Evolutionary conservation across 2,329 filamentous ascomycete species (phyloP), one percentile per base, ranked within the genome.

Genomic region (Pseudocercospora eumusae): DNA sequence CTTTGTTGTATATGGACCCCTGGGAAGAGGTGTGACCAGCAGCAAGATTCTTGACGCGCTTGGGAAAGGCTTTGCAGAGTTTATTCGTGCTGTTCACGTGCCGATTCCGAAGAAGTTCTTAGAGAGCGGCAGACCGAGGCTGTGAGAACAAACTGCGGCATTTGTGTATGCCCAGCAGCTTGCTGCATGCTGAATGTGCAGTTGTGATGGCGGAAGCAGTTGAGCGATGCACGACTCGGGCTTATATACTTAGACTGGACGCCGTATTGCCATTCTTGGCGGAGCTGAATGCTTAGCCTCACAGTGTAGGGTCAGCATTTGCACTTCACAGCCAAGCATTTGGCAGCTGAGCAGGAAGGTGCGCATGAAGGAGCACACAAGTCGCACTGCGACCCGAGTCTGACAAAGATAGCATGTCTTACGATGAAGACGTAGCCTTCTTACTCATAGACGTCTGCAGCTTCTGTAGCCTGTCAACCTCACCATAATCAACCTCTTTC

Each of bases 1-100:
- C 65, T 78, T 79, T 25, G 67, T 70, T 13, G 57, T 71, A 3
- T 70, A 69, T 56, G 69, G 67, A 3, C 64, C 64, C 4, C 49
- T 71, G 9, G 69, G 66, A 21, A 56, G 69, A 60, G 69, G 69
- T 23, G 64, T 70, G 40, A 68, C 64, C 15, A 66, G 62, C 52
- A 67, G 64, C 13, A 69, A 62, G 53, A 57, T 68, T 15, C 55
- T 71, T 27, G 69, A 71, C 57, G 61, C 60, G 6, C 58, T 70
- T 11, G 69, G 69, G 3, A 71, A 71, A 50, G 68, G 68, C 11
- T 68, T 69, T 33, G 57, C 44, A 3, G 68, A 70, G 18, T 70
- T 66, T 55, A 65, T 70, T 45, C 58, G 68, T 15, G 67, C 59
- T 13, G 63, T 64, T 11, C 64, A 67, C 59, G 66, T 70, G 18